Evolutionary conservation across 2,329 filamentous ascomycete genomes (phyloP).

Genomic region (Nemania diffusa): DNA sequence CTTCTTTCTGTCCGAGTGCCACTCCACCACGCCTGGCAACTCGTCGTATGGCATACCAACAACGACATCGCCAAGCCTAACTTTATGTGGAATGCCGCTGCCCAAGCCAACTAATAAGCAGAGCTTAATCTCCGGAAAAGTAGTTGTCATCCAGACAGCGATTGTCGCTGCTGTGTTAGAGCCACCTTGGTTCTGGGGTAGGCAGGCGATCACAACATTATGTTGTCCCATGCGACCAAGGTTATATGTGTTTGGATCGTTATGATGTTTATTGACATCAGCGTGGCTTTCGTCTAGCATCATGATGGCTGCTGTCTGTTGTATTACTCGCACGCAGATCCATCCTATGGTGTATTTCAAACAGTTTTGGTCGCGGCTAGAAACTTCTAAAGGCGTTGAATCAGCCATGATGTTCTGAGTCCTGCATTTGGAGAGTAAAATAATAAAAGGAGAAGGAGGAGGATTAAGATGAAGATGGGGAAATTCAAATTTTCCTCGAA

Average conservation of each 20-base stretch:
- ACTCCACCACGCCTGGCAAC: conserved; percentile 40
- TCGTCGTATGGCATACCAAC: conserved; percentile 35
- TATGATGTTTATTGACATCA: not conserved
- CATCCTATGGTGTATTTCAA: conserved; percentile 12
- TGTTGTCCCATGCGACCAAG: conserved; percentile 39
- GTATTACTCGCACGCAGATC: conserved; percentile 1
- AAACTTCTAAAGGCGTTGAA: too few relatives aligned
- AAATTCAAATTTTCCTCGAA: too few relatives aligned
- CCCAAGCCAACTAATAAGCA: conserved; percentile 58
- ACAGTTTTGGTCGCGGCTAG: too few relatives aligned
- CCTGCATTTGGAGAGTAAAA: too few relatives aligned
- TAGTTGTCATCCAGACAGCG: conserved; percentile 45
- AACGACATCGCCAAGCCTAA: conserved; percentile 44
- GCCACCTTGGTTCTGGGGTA: conserved; percentile 46
- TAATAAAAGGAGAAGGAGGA: too few relatives aligned
- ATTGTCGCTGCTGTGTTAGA: conserved; percentile 48
- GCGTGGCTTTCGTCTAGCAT: conserved; percentile 13
- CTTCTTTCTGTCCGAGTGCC: conserved; percentile 31
- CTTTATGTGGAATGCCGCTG: conserved; percentile 38
- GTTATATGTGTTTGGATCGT: conserved; percentile 36
- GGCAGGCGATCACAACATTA: conserved; percentile 41
- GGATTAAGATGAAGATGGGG: too few relatives aligned
- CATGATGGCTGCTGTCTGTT: conserved; percentile 19
- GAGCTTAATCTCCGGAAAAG: conserved; percentile 51
- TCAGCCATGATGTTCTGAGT: too few relatives aligned